These are phyloP conservation scores for Cubamyces sp. DNA, from an alignment of 768 basidiomycete genomes.

Conservation along the genomic window DNA sequence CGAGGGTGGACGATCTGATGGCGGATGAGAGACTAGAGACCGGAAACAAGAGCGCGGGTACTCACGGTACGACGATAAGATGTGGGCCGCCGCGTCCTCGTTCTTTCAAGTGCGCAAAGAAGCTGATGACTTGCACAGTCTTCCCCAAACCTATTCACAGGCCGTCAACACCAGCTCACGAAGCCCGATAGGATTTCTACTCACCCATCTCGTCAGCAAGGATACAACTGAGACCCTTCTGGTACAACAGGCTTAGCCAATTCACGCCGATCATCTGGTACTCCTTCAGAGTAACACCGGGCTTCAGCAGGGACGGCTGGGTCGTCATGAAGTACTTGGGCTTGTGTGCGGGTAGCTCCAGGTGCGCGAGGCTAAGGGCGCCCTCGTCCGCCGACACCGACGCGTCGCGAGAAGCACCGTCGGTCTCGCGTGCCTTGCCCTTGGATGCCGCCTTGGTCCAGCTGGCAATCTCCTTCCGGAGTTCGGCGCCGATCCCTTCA, in stretches of 20 bases:
- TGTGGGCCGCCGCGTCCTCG: slow-evolving; percentile 81
- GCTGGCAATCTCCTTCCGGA: slow-evolving; percentile 74
- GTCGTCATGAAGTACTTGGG: slow-evolving; percentile 68
- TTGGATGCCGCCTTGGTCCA: slow-evolving; percentile 56
- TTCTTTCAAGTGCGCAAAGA: slow-evolving; percentile 88
- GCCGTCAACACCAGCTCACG: not conserved
- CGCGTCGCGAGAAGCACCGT: slow-evolving; percentile 40
- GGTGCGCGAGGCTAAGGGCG: slow-evolving; percentile 59
- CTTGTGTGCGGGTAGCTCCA: slow-evolving; percentile 43
- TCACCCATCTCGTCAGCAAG: slow-evolving; percentile 99
- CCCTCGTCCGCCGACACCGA: slow-evolving; percentile 53
- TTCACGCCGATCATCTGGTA: slow-evolving; percentile 98
- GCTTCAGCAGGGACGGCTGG: slow-evolving; percentile 72
- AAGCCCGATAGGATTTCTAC: slow-evolving; percentile 33
- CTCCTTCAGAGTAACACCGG: slow-evolving; percentile 83
- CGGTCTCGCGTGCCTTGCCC: slow-evolving; percentile 36
- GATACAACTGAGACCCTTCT: slow-evolving; percentile 84
- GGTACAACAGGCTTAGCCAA: slow-evolving; percentile 91
- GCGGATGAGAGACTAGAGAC: slow-evolving; percentile 4
- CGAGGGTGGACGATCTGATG: slow-evolving; percentile 87
- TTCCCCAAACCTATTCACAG: slow-evolving; percentile 83
- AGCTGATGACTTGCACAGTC: slow-evolving; percentile 98
- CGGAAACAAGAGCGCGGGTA: slow-evolving; percentile 25
- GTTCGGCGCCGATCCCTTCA: slow-evolving; percentile 78
- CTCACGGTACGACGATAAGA: slow-evolving; percentile 93